Conservation (phyloP, 2,329 filamentous ascomycete species). For the Aureobasidium sp. region DNA sequence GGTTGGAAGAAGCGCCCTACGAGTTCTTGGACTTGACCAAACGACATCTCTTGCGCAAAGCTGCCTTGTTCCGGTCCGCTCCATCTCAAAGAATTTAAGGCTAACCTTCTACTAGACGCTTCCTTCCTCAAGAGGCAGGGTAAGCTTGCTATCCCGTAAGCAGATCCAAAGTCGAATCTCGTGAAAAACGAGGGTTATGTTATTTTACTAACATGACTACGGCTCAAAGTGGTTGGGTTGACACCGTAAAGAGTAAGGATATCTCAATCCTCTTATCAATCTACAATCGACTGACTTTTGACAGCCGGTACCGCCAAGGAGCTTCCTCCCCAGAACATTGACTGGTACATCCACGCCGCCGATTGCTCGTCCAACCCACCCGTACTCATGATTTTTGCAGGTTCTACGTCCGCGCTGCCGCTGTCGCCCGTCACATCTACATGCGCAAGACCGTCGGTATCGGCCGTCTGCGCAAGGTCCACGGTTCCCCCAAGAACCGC, state of each 20-base stretch:
- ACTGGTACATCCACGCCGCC: too few relatives aligned
- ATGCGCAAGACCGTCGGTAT: constrained; percentile 99
- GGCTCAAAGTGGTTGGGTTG: constrained; percentile 76
- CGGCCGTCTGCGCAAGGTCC: constrained; percentile 91
- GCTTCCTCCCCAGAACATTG: constrained; percentile 93
- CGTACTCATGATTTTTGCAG: too few relatives aligned
- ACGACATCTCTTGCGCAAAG: background rate
- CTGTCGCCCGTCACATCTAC: constrained; percentile 97
- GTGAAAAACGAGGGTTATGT: too few relatives aligned
- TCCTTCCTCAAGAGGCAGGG: constrained; percentile 91
- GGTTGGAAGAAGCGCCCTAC: background rate
- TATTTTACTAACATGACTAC: background rate
- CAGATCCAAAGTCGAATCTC: too few relatives aligned
- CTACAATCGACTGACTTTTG: too few relatives aligned
- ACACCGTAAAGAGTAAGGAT: constrained; percentile 91
- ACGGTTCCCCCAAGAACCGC: constrained; percentile 89
- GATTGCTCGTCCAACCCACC: too few relatives aligned
- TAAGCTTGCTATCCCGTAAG: constrained; percentile 68
- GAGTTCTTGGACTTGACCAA: background rate
- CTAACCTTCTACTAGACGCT: constrained; percentile 37
- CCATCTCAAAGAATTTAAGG: background rate
- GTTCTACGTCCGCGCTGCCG: constrained; percentile 80
- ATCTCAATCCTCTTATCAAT: too few relatives aligned
- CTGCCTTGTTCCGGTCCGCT: background rate
- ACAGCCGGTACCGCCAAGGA: constrained; percentile 78